Evolutionary conservation across 345 rosid species (phyloP).

Genomic region (Hirschfeldia incana): DNA sequence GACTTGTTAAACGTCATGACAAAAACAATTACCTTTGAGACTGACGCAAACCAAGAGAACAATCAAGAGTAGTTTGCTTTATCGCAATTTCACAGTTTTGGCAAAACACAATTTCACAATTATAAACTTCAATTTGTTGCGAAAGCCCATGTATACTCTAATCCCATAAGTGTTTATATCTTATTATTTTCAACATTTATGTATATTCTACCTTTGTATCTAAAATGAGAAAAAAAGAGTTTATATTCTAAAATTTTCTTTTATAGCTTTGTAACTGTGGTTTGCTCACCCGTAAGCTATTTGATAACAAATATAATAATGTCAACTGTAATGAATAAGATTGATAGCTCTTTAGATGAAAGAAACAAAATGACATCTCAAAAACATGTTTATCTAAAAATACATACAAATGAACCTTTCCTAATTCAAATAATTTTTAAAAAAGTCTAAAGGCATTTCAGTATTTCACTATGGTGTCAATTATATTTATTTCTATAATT

Average conservation of each 20-base stretch:
- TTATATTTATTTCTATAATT: conserved; percentile 20
- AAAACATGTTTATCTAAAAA: conserved; percentile 14
- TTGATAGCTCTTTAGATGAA: neutral
- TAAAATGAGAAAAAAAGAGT: neutral
- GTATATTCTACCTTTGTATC: too few relatives aligned
- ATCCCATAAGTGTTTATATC: too few relatives aligned
- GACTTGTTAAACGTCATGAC: neutral
- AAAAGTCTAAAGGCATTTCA: neutral
- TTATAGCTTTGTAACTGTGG: neutral
- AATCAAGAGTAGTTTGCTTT: conserved; percentile 90
- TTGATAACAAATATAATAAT: neutral
- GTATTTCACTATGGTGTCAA: neutral
- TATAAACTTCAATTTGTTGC: too few relatives aligned
- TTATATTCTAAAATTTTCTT: neutral
- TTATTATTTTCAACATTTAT: too few relatives aligned
- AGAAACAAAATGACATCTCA: neutral
- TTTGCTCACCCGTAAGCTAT: conserved; percentile 1
- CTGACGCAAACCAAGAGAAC: conserved; percentile 63
- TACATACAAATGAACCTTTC: neutral
- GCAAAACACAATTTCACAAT: too few relatives aligned
- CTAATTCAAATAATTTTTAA: neutral
- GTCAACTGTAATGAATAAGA: neutral
- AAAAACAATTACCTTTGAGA: conserved; percentile 62
- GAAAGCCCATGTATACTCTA: too few relatives aligned
- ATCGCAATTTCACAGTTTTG: conserved; percentile 37